Percentiles rank a stretch among this genome's conserved stretches.
Conservation (phyloP, 1,139 yeast genomes). For the Candida smagusa region DNA sequence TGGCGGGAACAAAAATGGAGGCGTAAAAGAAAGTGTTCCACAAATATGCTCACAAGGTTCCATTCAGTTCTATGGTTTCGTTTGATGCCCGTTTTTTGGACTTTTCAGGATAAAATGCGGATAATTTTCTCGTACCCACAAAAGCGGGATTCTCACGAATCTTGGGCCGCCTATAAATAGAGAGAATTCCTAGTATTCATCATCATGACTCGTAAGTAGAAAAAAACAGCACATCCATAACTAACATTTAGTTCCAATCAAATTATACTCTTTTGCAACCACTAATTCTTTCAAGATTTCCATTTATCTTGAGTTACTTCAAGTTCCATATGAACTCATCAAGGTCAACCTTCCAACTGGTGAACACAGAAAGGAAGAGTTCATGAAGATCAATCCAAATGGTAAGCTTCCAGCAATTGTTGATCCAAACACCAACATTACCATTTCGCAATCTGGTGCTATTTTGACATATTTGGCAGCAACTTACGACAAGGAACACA, state of each 20-base stretch:
- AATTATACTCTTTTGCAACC: slow-evolving; percentile 40
- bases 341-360: slow-evolving; percentile 34
- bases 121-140: no score
- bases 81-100: no score
- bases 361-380: slow-evolving; percentile 55
- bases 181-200: no score
- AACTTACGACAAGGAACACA: slow-evolving; percentile 51
- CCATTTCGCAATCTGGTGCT: slow-evolving; percentile 56
- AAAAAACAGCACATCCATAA: not conserved
- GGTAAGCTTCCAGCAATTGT: slow-evolving; percentile 59
- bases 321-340: slow-evolving; percentile 43
- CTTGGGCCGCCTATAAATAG: no score
- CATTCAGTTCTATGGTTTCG: no score
- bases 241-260: not conserved
- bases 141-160: no score
- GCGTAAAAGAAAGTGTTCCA: no score
- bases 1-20: no score
- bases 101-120: no score
- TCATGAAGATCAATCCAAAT: slow-evolving; percentile 52
- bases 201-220: no score
- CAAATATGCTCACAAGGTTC: no score
- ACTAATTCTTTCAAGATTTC: slow-evolving; percentile 57
- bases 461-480: slow-evolving; percentile 54
- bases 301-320: slow-evolving; percentile 46
- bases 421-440: slow-evolving; percentile 40